Base-by-base conservation (phyloP, 2,329 filamentous ascomycete genomes). In the Anthostomella pinea region DNA sequence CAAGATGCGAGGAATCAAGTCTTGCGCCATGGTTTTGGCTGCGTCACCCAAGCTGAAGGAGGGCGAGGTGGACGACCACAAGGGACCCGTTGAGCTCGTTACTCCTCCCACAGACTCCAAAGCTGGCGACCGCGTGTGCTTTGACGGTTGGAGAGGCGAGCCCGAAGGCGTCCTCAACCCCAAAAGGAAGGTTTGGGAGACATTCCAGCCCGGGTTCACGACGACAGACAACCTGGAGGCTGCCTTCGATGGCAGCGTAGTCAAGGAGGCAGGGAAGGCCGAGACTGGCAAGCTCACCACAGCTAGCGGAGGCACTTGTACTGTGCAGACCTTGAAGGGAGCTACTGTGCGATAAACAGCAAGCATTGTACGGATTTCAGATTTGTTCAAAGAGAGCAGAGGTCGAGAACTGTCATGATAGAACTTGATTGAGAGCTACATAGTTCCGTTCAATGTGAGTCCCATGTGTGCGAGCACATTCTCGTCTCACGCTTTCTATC, bases 131-230 rank as follows among this genome's bases (percentile, higher is more conserved):
- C 75, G 87, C 10, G 86, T 97, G 33, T 90, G 75, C 74, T 98
- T 98, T 60, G 87, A 97, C 61, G 93, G 93, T 30, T 98, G 87
- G 83, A 76, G 87, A 64, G 90, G 88, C 41, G 86, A 95, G 72
- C 89, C 93, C 0, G 93, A 98, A 75, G 84, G 83, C 45, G 80
- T 91, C 33, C 76, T 98, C 39, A 98, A 97, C 75, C 93, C 93
- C 40, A 98, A 98, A 83, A 98, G 97, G 82, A 97, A 97, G 82
- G 73, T 97, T 44, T 97, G 91, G 90, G 93, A 98, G 75, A 87
- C 77, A 8, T 87, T 95, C 68, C 91, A 97, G 74, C 89, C 90
- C 1, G 93, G 91, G 0, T 97, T 97, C 69, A 95, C 87, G 19
- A 98, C 91, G 6, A 95, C 85, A 2, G 83, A 84, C 6, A 67